phyloP scores from a whole-genome alignment of 331 rosid genomes.

The Arachis monticola region DNA sequence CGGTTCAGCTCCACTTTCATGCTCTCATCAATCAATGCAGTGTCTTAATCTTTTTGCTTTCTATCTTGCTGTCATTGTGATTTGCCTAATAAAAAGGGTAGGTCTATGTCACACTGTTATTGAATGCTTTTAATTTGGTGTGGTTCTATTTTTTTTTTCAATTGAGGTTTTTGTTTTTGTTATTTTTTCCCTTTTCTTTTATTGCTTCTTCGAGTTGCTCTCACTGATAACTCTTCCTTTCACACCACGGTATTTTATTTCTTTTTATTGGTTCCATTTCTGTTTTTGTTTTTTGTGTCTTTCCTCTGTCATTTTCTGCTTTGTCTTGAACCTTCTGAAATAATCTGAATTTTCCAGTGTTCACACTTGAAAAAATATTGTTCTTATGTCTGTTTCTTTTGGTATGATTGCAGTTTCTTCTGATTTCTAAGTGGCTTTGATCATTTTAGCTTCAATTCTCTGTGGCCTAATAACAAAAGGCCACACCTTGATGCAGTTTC shows the following conservation, averaged over 20 bases:
- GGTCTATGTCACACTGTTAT: conserved; percentile 45
- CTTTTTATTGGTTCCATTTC: background rate
- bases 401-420: background rate
- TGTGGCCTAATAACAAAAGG: background rate
- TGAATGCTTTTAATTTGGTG: conserved; percentile 43
- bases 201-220: conserved; percentile 37
- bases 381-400: background rate
- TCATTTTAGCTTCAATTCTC: background rate
- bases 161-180: conserved; percentile 19
- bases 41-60: background rate
- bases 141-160: conserved; percentile 45
- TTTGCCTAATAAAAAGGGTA: conserved; percentile 35
- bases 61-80: conserved; percentile 29
- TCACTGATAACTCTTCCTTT: conserved; percentile 42
- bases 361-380: conserved; percentile 13
- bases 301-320: conserved; percentile 37
- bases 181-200: background rate
- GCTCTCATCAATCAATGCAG: conserved; percentile 52
- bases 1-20: conserved; percentile 55
- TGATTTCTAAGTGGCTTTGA: conserved; percentile 14
- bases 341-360: conserved; percentile 27
- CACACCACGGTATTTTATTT: conserved; percentile 32
- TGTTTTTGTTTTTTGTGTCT: background rate
- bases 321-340: conserved; percentile 34
- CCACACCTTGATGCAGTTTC: conserved; percentile 25